Evolutionary conservation across 352 stramenopile species (phyloP), one percentile per base, ranked within the genome.

Genomic region (Pythium graminicola): DNA sequence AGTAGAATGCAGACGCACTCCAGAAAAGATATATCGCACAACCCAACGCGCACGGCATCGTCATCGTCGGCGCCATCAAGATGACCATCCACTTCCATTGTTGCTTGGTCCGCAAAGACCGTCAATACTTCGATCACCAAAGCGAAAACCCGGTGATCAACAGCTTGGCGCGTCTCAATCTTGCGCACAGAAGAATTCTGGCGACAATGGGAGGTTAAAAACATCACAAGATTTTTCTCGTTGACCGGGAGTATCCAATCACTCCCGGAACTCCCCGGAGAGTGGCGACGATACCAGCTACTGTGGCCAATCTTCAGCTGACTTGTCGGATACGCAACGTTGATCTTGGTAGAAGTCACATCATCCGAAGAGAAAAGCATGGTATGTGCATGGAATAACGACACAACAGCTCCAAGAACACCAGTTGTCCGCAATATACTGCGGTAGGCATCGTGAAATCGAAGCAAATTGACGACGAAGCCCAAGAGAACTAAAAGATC

Each of bases 151-250:
- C 65, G 48, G 20, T 22, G 41, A 13, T 65, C 56, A n/a, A 74
- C 50, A 16, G 40, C 16, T 33, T 59, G 38, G 35, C 39, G 20
- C 7, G 58, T 3, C 13, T 64, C 27, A 44, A 50, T 14, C 46
- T 50, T 45, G 38, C 49, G 9, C 40, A 38, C 51, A 5, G 42
- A 35, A 11, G 20, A 53, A 14, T 45, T 72, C 60, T 78, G 73
- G n/a, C 67, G 62, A 33, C 74, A 85, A 58, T 85, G 74, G 2
- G 72, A 79, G n/a, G 61, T 65, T 24, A 85, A 35, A n/a, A 72
- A 55, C 23, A 56, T 49, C 29, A 76, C 32, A 16, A 85, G 62
- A 32, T 48, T 60, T 22, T 62, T 61, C 45, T 75, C 74, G 28
- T 66, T 67, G 10, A 74, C 53, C 16, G 35, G 36, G 8, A 57